These are phyloP conservation scores for Aspergillus udagawae DNA, from an alignment of 2,329 filamentous ascomycete species.

Conservation along the genomic window DNA sequence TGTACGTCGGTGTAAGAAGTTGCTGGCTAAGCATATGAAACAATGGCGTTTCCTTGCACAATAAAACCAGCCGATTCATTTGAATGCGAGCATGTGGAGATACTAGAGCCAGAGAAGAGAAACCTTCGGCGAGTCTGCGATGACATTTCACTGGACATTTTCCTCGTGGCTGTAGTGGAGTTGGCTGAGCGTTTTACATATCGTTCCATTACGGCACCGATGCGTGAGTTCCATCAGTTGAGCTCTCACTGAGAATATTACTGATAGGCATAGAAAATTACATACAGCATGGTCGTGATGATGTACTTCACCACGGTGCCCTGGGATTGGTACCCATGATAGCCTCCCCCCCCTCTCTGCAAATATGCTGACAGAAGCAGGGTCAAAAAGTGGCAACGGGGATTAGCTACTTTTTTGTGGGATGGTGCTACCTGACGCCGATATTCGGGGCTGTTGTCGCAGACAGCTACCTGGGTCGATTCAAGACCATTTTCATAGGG, in stretches of 20 bases:
- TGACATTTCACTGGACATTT: conserved; percentile 4
- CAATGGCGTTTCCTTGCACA: background rate
- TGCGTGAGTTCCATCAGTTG: background rate
- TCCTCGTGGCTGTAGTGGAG: conserved; percentile 2
- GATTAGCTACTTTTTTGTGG: background rate
- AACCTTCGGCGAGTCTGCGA: background rate
- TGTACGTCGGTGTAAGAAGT: background rate
- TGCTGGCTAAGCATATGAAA: background rate
- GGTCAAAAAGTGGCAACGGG: background rate
- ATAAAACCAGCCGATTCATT: background rate
- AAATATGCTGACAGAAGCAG: background rate
- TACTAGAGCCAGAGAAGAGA: background rate
- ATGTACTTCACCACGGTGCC: background rate
- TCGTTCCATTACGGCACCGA: conserved; percentile 1
- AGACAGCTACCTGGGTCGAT: conserved; percentile 1
- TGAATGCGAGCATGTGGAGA: background rate
- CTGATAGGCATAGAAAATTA: background rate
- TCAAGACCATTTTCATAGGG: conserved; percentile 1
- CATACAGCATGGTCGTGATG: background rate
- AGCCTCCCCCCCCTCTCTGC: background rate
- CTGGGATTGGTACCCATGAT: background rate
- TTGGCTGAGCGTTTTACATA: conserved; percentile 3
- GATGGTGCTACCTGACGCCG: background rate
- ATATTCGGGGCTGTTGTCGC: conserved; percentile 1
- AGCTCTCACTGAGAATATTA: background rate